Conservation (phyloP, 306 rosid species). For the Macrotyloma uniflorum region DNA sequence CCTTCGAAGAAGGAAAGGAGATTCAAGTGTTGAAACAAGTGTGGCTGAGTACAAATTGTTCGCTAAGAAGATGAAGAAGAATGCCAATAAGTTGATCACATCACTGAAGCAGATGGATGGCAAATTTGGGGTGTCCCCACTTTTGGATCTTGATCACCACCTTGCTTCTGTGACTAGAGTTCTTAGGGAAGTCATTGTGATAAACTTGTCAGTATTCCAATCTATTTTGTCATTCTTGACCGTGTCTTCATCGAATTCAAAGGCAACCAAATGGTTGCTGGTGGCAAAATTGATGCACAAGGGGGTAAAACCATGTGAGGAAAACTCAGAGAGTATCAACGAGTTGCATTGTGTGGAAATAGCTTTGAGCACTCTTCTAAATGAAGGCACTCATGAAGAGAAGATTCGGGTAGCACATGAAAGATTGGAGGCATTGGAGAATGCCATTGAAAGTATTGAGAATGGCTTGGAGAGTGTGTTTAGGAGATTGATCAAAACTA, state of each 20-base stretch:
- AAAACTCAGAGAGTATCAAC: conserved; percentile 36
- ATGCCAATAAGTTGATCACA: conserved; percentile 48
- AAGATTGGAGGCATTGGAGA: conserved; percentile 59
- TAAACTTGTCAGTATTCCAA: conserved; percentile 48
- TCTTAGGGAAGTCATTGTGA: conserved; percentile 44
- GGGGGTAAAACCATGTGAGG: conserved; percentile 50
- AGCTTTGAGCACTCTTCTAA: conserved; percentile 34
- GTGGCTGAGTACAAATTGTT: conserved; percentile 49
- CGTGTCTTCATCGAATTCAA: conserved; percentile 41
- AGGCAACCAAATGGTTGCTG: conserved; percentile 50
- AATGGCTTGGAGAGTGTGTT: conserved; percentile 56
- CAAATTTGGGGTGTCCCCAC: conserved; percentile 42
- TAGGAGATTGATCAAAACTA: conserved; percentile 67
- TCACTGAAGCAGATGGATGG: conserved; percentile 51
- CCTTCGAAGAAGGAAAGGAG: conserved; percentile 69
- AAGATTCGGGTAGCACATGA: conserved; percentile 43
- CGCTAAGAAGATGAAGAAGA: conserved; percentile 65
- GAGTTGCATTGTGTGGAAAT: conserved; percentile 55
- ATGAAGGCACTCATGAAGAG: conserved; percentile 34
- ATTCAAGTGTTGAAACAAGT: conserved; percentile 48
- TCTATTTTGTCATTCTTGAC: conserved; percentile 50
- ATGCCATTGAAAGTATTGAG: conserved; percentile 56
- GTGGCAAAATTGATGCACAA: conserved; percentile 63
- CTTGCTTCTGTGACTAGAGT: conserved; percentile 43
- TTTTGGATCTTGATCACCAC: conserved; percentile 49